Conservation (phyloP, 345 rosid species). For the Brassica cretica region DNA sequence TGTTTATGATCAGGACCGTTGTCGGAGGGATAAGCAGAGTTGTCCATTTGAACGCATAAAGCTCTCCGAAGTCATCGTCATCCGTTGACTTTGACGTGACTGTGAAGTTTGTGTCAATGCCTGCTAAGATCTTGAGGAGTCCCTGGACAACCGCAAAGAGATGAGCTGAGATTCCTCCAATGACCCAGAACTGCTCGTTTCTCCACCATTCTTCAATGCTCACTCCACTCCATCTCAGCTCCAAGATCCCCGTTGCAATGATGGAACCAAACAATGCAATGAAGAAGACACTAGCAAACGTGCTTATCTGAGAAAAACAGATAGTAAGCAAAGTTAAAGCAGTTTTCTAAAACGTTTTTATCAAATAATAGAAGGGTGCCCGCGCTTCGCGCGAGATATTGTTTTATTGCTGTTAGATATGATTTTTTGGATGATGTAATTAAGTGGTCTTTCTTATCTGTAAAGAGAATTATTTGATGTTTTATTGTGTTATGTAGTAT, state of each 20-base stretch:
- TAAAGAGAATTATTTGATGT: too few species aligned
- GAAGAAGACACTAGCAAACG: conserved; percentile 92
- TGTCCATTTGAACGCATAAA: conserved; percentile 91
- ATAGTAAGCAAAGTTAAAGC: conserved; percentile 4
- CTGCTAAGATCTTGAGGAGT: conserved; percentile 77
- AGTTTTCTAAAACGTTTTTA: neutral
- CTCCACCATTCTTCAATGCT: conserved; percentile 99
- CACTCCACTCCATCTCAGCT: conserved; percentile 95
- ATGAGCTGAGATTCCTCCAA: conserved; percentile 94
- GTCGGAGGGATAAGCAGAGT: conserved; percentile 92
- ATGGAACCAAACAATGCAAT: conserved; percentile 77
- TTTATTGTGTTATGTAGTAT: too few species aligned
- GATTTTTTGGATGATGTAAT: too few species aligned
- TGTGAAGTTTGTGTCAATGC: conserved; percentile 91
- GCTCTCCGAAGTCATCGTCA: conserved; percentile 88
- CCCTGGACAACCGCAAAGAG: conserved; percentile 91
- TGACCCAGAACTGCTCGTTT: conserved; percentile 97
- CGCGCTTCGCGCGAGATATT: too few species aligned
- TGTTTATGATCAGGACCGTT: conserved; percentile 80
- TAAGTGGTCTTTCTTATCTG: too few species aligned
- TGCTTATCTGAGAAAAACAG: conserved; percentile 63
- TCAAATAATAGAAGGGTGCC: too few species aligned
- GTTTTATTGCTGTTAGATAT: too few species aligned
- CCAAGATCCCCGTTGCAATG: conserved; percentile 82
- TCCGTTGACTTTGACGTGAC: conserved; percentile 87